Evolutionary conservation across 2,329 filamentous ascomycete genomes (phyloP).

Genomic region (Nothophaeocryptopus gaeumannii): DNA sequence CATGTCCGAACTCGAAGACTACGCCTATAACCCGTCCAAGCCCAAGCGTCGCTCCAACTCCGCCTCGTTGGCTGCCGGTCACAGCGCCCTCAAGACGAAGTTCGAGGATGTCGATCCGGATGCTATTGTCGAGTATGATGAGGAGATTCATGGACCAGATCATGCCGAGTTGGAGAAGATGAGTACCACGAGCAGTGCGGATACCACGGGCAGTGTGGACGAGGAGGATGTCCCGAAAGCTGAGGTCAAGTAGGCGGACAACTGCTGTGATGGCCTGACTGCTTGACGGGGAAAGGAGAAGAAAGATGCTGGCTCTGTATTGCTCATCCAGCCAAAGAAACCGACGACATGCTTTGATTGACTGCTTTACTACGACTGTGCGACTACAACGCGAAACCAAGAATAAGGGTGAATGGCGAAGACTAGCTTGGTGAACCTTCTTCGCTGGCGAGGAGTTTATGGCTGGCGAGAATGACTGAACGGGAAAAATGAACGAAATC

Average conservation of each 20-base stretch:
- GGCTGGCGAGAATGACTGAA: too few species aligned
- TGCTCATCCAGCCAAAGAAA: constrained; percentile 13
- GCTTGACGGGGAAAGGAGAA: neutral
- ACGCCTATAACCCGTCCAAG: constrained; percentile 79
- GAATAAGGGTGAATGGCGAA: neutral
- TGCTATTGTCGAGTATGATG: constrained; percentile 75
- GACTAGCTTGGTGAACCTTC: constrained; percentile 3
- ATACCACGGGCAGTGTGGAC: constrained; percentile 60
- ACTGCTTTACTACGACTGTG: constrained; percentile 6
- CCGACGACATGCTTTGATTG: constrained; percentile 3
- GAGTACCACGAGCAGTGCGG: constrained; percentile 44
- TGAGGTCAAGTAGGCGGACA: constrained; percentile 3
- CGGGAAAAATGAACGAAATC: constrained; percentile 4
- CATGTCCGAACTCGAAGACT: constrained; percentile 75
- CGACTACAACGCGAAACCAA: neutral
- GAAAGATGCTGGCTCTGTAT: constrained; percentile 13
- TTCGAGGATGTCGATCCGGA: constrained; percentile 88
- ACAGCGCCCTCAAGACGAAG: constrained; percentile 89
- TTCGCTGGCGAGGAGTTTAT: constrained; percentile 18
- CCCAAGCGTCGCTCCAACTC: constrained; percentile 90
- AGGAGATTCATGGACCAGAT: constrained; percentile 71
- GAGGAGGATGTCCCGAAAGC: constrained; percentile 43
- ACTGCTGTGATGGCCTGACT: neutral
- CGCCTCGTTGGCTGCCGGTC: constrained; percentile 66
- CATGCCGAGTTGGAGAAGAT: constrained; percentile 47